Base-by-base conservation (phyloP, 148 eudicot genomes). In the Drosera capensis region DNA sequence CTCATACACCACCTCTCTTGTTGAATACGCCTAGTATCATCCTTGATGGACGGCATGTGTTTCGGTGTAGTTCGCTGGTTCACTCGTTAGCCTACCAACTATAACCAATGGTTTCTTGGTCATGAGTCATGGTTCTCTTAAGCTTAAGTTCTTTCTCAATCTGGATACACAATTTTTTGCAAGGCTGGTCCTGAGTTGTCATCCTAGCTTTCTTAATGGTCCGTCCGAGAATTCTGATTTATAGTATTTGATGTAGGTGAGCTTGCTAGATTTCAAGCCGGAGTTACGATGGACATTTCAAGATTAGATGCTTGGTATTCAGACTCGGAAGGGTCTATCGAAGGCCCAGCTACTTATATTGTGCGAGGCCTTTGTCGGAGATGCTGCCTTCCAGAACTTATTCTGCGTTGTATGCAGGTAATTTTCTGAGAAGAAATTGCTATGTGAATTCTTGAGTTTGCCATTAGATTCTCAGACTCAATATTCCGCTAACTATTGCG, bases 391-490 rank as follows among this genome's bases (percentile, higher is more conserved):
- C 94, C 95, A 5, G 97, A 88, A 68, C 44, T 84, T 38, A 57
- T 78, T 65, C 84, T 88, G 44, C 73, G 97, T 6, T 84, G 82
- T 47, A 80, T 88, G 95, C 94, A 88, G 92, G 97, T 83, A 68
- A 49, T 23, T 8, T 8, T 37, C 35, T 45, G 45, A 25, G 17
- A 24, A 11, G 8, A 36, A 44, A 14, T 12, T 40, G 18, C 5
- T 39, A 18, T 36, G 3, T n/a, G 7, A 23, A 13, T 16, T 3
- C 8, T 16, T 20, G 20, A 30, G 25, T 45, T 23, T 53, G 34
- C 22, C 23, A 20, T 8, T 41, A 21, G 31, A 29, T 26, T 31
- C 20, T 28, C 26, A 25, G 21, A 15, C 46, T 19, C 42, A 46
- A 23, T 34, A 34, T 34, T 13, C 11, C 14, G 38, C 14, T 34